Evolutionary conservation across 23 red algal genomes (phyloP).

Genomic region (Agarophyton chilense): DNA sequence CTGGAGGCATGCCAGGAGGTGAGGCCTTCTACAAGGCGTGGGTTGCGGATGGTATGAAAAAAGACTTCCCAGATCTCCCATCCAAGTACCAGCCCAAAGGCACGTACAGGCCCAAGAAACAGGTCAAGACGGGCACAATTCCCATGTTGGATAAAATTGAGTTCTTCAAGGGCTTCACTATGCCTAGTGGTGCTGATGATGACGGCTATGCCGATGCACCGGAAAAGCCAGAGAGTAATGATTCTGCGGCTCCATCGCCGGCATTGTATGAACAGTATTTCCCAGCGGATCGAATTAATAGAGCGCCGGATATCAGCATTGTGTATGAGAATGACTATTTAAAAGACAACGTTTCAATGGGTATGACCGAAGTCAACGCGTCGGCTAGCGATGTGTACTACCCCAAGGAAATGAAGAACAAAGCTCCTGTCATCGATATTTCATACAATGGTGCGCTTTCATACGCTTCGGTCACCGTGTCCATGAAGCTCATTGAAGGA

Average conservation of each 20-base stretch:
- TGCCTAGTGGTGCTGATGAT: slow-evolving; percentile 5
- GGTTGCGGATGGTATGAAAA: slow-evolving; percentile 62
- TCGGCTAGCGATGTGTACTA: slow-evolving; percentile 47
- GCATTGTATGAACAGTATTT: slow-evolving; percentile 69
- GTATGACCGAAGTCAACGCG: slow-evolving; percentile 61
- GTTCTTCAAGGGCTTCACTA: slow-evolving; percentile 44
- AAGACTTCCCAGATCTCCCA: slow-evolving; percentile 69
- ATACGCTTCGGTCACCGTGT: slow-evolving; percentile 56
- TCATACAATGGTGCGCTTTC: slow-evolving; percentile 54
- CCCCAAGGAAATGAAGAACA: slow-evolving; percentile 63
- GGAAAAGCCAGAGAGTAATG: not conserved
- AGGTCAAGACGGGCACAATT: slow-evolving; percentile 37
- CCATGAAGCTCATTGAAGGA: slow-evolving; percentile 30
- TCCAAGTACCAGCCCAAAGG: slow-evolving; percentile 47
- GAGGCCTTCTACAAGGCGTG: slow-evolving; percentile 83
- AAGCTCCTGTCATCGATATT: slow-evolving; percentile 77
- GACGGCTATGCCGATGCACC: not conserved
- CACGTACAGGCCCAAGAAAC: slow-evolving; percentile 53
- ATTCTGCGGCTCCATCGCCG: slow-evolving; percentile 3
- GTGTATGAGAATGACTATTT: slow-evolving; percentile 36
- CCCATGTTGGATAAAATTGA: slow-evolving; percentile 41
- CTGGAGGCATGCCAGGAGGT: slow-evolving; percentile 82
- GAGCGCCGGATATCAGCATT: slow-evolving; percentile 74
- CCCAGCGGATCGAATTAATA: slow-evolving; percentile 32
- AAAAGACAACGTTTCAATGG: slow-evolving; percentile 36